These are phyloP conservation scores for Henckelia pumila DNA, from an alignment of 257 asterid species.

Conservation along the genomic window DNA sequence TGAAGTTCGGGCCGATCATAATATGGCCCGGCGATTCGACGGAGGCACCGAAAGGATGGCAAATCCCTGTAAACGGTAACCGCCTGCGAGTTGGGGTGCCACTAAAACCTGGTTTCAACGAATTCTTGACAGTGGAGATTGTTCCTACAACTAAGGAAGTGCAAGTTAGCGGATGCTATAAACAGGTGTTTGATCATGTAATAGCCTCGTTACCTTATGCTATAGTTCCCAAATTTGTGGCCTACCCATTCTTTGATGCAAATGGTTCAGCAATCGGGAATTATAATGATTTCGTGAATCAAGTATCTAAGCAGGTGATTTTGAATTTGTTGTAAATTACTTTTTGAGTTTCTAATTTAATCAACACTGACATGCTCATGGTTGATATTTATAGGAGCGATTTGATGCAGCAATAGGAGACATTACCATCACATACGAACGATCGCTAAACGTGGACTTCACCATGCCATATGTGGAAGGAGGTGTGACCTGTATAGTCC, in stretches of 20 bases:
- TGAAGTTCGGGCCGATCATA: constrained; percentile 22
- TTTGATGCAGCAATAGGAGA: constrained; percentile 47
- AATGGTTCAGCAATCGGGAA: background rate
- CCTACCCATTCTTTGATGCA: background rate
- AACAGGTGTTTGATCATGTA: constrained; percentile 29
- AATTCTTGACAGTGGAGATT: constrained; percentile 31
- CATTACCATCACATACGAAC: constrained; percentile 37
- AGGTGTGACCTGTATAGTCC: constrained; percentile 36
- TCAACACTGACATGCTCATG: too few relatives aligned
- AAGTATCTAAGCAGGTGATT: constrained; percentile 16
- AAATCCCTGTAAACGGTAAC: constrained; percentile 29
- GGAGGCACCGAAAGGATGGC: constrained; percentile 48
- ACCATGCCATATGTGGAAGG: constrained; percentile 45
- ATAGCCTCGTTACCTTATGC: constrained; percentile 15
- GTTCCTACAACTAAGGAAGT: constrained; percentile 15
- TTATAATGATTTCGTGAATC: constrained; percentile 21
- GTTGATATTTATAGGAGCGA: constrained; percentile 25
- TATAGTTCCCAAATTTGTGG: constrained; percentile 17
- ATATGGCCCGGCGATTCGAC: constrained; percentile 51
- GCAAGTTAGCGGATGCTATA: constrained; percentile 19
- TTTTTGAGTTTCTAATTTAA: constrained; percentile 20
- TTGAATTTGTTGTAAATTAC: constrained; percentile 23
- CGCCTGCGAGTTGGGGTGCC: constrained; percentile 43
- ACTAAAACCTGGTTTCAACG: constrained; percentile 33
- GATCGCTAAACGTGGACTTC: constrained; percentile 39